Conservation (phyloP, 2,329 filamentous ascomycete genomes). For the Arthroderma uncinatum region DNA sequence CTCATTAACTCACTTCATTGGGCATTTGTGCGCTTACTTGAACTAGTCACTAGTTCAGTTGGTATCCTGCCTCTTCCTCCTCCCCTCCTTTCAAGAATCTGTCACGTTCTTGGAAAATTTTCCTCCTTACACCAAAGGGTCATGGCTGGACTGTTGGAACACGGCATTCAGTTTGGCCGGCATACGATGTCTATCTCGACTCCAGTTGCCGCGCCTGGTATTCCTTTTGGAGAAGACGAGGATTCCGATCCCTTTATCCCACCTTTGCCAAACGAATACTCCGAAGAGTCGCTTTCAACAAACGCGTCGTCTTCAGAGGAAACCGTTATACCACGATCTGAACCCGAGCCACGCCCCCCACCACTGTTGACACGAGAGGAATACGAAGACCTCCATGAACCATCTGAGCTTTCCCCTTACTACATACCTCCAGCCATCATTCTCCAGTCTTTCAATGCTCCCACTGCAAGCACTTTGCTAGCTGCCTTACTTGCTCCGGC, state of each 20-base stretch:
- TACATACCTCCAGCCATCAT: slow-evolving; percentile 9
- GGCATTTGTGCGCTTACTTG: background rate
- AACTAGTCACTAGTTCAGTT: slow-evolving; percentile 10
- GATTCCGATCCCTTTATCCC: background rate
- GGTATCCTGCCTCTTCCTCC: background rate
- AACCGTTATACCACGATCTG: background rate
- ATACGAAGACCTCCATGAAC: slow-evolving; percentile 9
- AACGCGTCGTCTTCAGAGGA: background rate
- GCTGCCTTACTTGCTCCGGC: slow-evolving; percentile 10
- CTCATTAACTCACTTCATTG: background rate
- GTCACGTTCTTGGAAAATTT: slow-evolving; percentile 4
- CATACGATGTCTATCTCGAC: background rate
- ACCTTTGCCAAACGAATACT: background rate
- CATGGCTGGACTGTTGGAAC: background rate
- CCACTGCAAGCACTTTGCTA: slow-evolving; percentile 12
- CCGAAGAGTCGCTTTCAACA: background rate
- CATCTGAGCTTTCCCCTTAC: slow-evolving; percentile 11
- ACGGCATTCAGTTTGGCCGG: slow-evolving; percentile 1
- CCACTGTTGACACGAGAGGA: slow-evolving; percentile 9
- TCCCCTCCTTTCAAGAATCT: slow-evolving; percentile 3
- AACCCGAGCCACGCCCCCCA: background rate
- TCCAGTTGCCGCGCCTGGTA: background rate
- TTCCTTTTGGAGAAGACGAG: background rate
- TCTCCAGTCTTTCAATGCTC: slow-evolving; percentile 7
- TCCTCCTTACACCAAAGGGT: background rate